Evolutionary conservation across 1,284 basidiomycete species (phyloP), one percentile per base, ranked within the genome.

Genomic region (Leccinum cinnamomeum): DNA sequence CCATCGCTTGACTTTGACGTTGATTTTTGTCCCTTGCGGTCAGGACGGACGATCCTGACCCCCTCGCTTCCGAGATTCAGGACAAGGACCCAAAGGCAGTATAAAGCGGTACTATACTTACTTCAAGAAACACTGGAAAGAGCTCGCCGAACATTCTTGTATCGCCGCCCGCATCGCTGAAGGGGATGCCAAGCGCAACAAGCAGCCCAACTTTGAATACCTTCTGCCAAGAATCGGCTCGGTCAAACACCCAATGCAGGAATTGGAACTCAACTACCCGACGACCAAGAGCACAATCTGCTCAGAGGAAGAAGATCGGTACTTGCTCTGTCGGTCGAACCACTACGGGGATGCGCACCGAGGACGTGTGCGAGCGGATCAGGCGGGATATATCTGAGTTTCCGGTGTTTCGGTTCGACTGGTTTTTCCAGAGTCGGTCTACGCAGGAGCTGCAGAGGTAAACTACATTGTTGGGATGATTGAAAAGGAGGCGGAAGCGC

Each of bases 341-440:
- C 87, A 97, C 78, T 97, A 99, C 73, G 30, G 96, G 96, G 12
- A 89, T 99, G 80, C 88, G 90, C 60, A 82, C 87, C 35, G 96
- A 98, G 61, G 95, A 98, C 71, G 91, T 95, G 44, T 98, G 95
- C 73, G 97, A 99, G 72, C 80, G 89, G 57, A 98, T 99, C 79
- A 98, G 97, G 83, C 88, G 90, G 77, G 97, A 99, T 77, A 94
- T 99, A 64, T 90, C 90, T 46, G 94, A 96, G 76, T 97, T 95
- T 78, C 94, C 95, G 0, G 90, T 95, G n/a, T 99, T 99, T 80
- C 82, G 95, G 58, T 97, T 98, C 70, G 95, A 98, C 74, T 98
- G 96, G 96, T 99, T 98, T 81, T 94, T 99, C 84, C 98, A 98
- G 82, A 94, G 91, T 66, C 82, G 97, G 58, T 95, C 93, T 25